Evolutionary conservation across 768 basidiomycete species (phyloP), one percentile per base, ranked within the genome.

Genomic region (Astraeus odoratus): DNA sequence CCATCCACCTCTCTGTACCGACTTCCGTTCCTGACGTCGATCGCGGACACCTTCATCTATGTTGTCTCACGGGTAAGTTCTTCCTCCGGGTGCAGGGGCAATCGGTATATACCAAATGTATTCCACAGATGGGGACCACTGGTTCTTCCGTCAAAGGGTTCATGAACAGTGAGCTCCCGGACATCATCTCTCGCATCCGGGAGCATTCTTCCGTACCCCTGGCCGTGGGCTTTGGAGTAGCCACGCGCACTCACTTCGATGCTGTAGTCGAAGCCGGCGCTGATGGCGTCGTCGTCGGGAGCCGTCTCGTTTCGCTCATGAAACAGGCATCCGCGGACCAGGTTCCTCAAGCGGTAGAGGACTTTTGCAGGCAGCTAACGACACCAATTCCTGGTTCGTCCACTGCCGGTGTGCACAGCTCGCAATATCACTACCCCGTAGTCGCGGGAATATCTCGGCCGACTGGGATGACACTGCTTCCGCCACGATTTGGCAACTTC

Each of bases 11-110:
- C 85, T 24, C 70, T 88, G 36, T 70, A 79, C 42, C 86, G 96
- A 31, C 90, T 98, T 59, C 81, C 86, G 55, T 96, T 96, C 69
- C 75, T 99, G 31, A 71, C 90, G 2, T 80, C 84, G 7, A 97
- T 99, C 54, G 95, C 96, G 15, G 96, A 99, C 64, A 83, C 85
- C 2, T 98, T 99, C 73, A 91, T 99, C 51, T 99, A 99, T 62
- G 81, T 99, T 38, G 94, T 97, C n/a, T 96, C 94, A 39, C 95
- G 91, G 73, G 92, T 87, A 55, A 30, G 67, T 40, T 18, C 25
- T 50, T 7, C 34, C 19, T 39, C 22, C 3, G 20, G 20, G 9
- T 30, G 9, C n/a, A 20, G 2, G 1, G 13, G 9, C 29, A 19
- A 10, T 22, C 27, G 26, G 13, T 8, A 24, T 22, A 13, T 16